A percentile compares a stretch with the other conserved stretches of the same genome.
These are phyloP conservation scores for Croton setiger DNA, from an alignment of 441 rosid species.

Conservation along the genomic window DNA sequence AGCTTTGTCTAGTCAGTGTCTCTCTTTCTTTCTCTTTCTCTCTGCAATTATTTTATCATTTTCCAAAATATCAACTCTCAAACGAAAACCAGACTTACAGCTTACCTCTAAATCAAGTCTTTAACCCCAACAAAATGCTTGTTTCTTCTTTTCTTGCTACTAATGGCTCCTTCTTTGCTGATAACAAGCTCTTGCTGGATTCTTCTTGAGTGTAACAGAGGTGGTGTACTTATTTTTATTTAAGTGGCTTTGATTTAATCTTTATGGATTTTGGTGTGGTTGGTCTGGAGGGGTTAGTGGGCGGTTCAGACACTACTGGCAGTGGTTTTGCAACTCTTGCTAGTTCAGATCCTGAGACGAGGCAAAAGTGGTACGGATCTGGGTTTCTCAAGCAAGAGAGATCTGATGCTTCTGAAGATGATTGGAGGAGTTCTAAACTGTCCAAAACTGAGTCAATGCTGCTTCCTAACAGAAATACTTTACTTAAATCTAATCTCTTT, in stretches of 20 bases:
- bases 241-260: conserved; percentile 8
- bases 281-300: conserved; percentile 48
- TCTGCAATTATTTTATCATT: conserved; percentile 32
- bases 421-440: conserved; percentile 54
- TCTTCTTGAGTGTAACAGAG: conserved; percentile 10
- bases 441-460: conserved; percentile 47
- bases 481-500: conserved; percentile 45
- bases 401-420: conserved; percentile 36
- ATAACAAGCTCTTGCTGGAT: conserved; percentile 5
- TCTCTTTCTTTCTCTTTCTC: conserved; percentile 19
- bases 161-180: conserved; percentile 15
- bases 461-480: conserved; percentile 33
- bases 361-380: conserved; percentile 51
- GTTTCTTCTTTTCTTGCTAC: conserved; percentile 17
- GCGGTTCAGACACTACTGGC: conserved; percentile 32
- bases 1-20: conserved; percentile 21
- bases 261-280: conserved; percentile 52
- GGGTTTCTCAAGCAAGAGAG: conserved; percentile 60
- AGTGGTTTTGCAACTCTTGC: conserved; percentile 32
- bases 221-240: conserved; percentile 16
- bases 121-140: conserved; percentile 20
- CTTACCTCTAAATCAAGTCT: background rate
- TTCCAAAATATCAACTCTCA: conserved; percentile 19
- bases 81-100: conserved; percentile 21
- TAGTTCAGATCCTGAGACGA: conserved; percentile 45